Evolutionary conservation across 129 eudicot species (phyloP).

Genomic region (Helichrysum umbraculigerum): DNA sequence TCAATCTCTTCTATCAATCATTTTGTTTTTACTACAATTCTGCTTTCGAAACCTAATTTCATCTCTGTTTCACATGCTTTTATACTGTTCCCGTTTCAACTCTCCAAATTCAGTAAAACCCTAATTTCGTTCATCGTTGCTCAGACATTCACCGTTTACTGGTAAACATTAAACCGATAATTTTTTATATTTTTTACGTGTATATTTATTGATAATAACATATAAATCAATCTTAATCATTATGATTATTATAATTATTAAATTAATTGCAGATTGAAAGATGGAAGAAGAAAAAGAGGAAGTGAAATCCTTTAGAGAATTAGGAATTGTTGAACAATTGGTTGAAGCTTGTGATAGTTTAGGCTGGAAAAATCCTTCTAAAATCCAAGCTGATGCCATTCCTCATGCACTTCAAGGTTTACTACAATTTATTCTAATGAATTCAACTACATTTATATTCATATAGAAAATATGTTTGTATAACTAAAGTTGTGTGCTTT

Average conservation of each 20-base stretch:
- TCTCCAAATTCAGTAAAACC: too few species aligned
- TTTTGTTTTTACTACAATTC: too few species aligned
- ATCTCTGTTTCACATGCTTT: too few species aligned
- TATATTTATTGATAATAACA: neutral
- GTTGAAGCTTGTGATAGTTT: conserved; percentile 72
- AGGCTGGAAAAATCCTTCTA: conserved; percentile 80
- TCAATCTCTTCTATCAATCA: too few species aligned
- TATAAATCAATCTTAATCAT: neutral
- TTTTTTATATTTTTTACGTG: too few species aligned
- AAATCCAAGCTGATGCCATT: conserved; percentile 69
- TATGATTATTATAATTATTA: too few species aligned
- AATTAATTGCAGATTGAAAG: conserved; percentile 8
- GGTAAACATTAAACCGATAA: neutral
- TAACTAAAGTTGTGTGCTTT: conserved; percentile 11
- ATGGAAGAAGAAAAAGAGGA: conserved; percentile 54
- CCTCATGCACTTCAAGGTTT: conserved; percentile 80
- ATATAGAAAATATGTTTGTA: neutral
- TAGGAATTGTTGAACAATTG: conserved; percentile 56
- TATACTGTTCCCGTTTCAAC: too few species aligned
- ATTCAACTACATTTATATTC: neutral
- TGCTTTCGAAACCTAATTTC: too few species aligned
- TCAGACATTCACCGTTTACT: too few species aligned
- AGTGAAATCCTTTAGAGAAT: conserved; percentile 51
- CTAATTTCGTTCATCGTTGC: too few species aligned
- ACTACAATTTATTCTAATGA: neutral